Conservation (phyloP, 2,329 filamentous ascomycete species). For the Myriosclerotinia curreyana region DNA sequence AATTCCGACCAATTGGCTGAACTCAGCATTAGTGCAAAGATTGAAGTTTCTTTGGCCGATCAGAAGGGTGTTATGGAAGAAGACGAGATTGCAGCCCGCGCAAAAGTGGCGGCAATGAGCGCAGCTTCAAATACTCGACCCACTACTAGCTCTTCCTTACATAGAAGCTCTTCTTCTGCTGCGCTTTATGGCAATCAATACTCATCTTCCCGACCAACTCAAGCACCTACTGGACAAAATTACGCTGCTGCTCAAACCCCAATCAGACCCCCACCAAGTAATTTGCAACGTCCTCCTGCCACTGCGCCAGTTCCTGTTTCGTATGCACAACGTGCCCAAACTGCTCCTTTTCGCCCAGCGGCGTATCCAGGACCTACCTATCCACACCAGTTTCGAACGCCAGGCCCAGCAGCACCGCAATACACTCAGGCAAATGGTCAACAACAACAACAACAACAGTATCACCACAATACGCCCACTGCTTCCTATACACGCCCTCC, state of each 20-base stretch:
- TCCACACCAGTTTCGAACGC: slow-evolving; percentile 35
- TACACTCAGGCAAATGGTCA: slow-evolving; percentile 30
- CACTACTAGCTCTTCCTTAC: slow-evolving; percentile 28
- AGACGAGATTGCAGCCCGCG: slow-evolving; percentile 42
- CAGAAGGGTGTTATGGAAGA: slow-evolving; percentile 54
- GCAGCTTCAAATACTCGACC: slow-evolving; percentile 29
- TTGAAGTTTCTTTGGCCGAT: slow-evolving; percentile 48
- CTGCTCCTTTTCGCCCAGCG: slow-evolving; percentile 34
- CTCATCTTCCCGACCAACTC: slow-evolving; percentile 30
- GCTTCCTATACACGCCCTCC: slow-evolving; percentile 32
- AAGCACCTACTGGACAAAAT: slow-evolving; percentile 20
- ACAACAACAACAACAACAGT: slow-evolving; percentile 26
- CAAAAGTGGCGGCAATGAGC: slow-evolving; percentile 33
- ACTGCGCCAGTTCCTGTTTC: slow-evolving; percentile 34
- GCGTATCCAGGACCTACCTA: slow-evolving; percentile 36
- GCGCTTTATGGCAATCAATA: slow-evolving; percentile 40
- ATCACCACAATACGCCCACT: slow-evolving; percentile 30
- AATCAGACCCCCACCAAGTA: slow-evolving; percentile 32
- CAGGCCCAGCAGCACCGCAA: slow-evolving; percentile 31
- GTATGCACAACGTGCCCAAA: slow-evolving; percentile 30
- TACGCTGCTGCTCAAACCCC: slow-evolving; percentile 33
- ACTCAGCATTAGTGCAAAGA: slow-evolving; percentile 51
- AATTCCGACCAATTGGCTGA: slow-evolving; percentile 54
- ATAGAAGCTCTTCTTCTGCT: slow-evolving; percentile 31
- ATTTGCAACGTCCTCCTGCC: slow-evolving; percentile 35